Percentiles rank a stretch among this genome's conserved stretches.
Evolutionary conservation across 1,284 basidiomycete species (phyloP).

Genomic region (Peniophora sp.): DNA sequence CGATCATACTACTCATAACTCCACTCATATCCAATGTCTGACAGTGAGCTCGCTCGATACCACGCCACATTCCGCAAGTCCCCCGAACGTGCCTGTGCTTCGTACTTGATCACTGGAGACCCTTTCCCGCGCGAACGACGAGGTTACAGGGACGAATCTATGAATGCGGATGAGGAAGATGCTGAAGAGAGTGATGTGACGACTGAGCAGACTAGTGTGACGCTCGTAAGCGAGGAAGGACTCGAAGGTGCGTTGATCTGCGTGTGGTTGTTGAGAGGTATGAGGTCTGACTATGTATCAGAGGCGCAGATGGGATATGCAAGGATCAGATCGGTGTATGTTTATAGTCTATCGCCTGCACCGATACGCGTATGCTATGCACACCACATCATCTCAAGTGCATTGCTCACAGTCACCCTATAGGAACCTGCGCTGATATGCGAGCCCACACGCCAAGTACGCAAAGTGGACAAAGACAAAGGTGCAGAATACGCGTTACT

Average conservation of each 20-base stretch:
- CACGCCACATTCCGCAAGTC: background rate
- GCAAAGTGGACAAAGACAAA: conserved; percentile 1
- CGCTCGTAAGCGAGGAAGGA: conserved; percentile 1
- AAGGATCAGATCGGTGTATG: background rate
- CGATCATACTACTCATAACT: background rate
- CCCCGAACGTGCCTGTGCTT: conserved; percentile 1
- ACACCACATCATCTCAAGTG: background rate
- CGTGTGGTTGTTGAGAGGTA: background rate
- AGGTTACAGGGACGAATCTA: conserved; percentile 4
- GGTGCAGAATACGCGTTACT: background rate
- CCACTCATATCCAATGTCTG: background rate
- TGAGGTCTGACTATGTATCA: background rate
- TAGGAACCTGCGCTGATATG: conserved; percentile 5
- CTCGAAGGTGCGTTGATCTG: too few species aligned
- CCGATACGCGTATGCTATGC: conserved; percentile 4
- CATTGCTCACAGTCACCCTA: background rate
- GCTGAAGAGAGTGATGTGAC: conserved; percentile 6
- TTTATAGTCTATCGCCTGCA: conserved; percentile 6
- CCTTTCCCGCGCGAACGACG: conserved; percentile 6
- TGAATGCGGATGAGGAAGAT: conserved; percentile 5
- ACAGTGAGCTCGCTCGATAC: conserved; percentile 4
- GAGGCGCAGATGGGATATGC: background rate
- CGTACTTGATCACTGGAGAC: conserved; percentile 6
- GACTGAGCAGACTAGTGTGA: conserved; percentile 1
- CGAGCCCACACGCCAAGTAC: conserved; percentile 1